Percentiles rank a stretch among this genome's conserved stretches.
These are phyloP conservation scores for Sordariomycetes sp. DNA, from an alignment of 2,329 filamentous ascomycete species.

Conservation along the genomic window DNA sequence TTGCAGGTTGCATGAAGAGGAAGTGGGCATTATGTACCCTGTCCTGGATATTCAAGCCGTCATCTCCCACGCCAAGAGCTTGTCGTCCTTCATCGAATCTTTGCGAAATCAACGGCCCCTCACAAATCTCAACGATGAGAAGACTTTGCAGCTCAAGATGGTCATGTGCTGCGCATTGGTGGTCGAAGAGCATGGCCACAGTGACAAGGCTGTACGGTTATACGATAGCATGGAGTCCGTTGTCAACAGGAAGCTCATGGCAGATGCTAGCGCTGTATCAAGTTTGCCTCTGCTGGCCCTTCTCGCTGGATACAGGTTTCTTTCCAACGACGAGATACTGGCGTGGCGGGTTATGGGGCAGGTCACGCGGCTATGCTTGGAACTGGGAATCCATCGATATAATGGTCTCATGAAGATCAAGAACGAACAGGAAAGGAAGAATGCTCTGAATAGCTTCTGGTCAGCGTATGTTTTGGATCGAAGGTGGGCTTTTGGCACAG, in stretches of 20 bases:
- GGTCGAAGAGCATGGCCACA: slow-evolving; percentile 71
- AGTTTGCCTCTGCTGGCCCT: slow-evolving; percentile 43
- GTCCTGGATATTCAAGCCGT: slow-evolving; percentile 67
- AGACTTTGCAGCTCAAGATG: slow-evolving; percentile 68
- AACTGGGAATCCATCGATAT: slow-evolving; percentile 73
- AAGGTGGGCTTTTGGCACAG: slow-evolving; percentile 83
- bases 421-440: slow-evolving; percentile 58
- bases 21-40: slow-evolving; percentile 89
- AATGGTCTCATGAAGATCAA: slow-evolving; percentile 63
- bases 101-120: slow-evolving; percentile 22
- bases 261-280: slow-evolving; percentile 35
- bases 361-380: slow-evolving; percentile 68
- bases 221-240: slow-evolving; percentile 68
- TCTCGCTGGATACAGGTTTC: slow-evolving; percentile 64
- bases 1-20: slow-evolving; percentile 75
- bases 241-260: slow-evolving; percentile 57
- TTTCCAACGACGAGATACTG: slow-evolving; percentile 75
- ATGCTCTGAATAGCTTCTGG: slow-evolving; percentile 73
- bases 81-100: slow-evolving; percentile 64
- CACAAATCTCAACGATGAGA: slow-evolving; percentile 35
- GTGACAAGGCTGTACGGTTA: slow-evolving; percentile 61
- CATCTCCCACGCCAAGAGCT: slow-evolving; percentile 57
- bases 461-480: slow-evolving; percentile 77
- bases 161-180: slow-evolving; percentile 71
- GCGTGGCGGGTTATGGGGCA: slow-evolving; percentile 84